Evolutionary conservation across 2,329 filamentous ascomycete species (phyloP).

Genomic region (Tolypocladium sp.): DNA sequence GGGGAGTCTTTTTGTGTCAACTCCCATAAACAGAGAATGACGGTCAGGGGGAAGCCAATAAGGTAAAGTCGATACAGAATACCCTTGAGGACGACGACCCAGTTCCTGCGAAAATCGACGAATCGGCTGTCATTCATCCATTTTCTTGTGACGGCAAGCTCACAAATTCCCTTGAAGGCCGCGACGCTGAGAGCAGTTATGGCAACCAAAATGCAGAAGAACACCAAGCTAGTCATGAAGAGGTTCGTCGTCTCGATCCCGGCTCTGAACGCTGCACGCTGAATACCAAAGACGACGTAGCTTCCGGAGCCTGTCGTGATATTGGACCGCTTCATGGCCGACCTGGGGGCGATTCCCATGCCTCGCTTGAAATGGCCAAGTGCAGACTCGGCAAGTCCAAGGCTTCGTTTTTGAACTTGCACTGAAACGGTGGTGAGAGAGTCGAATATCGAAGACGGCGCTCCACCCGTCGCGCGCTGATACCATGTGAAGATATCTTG

Average conservation of each 20-base stretch:
- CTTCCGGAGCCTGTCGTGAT: constrained; percentile 44
- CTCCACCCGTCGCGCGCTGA: constrained; percentile 84
- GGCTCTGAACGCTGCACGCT: constrained; percentile 68
- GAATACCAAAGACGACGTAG: constrained; percentile 68
- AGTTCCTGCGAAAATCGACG: constrained; percentile 86
- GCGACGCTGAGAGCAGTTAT: constrained; percentile 64
- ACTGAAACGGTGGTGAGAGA: constrained; percentile 68
- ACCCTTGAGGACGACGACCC: constrained; percentile 86
- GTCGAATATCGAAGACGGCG: constrained; percentile 68
- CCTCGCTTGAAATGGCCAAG: constrained; percentile 45
- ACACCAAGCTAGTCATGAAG: constrained; percentile 83
- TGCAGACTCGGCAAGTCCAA: constrained; percentile 24
- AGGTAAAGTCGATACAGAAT: constrained; percentile 86
- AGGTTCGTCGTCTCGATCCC: constrained; percentile 86
- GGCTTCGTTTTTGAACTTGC: constrained; percentile 61
- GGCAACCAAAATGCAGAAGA: constrained; percentile 78
- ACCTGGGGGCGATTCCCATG: constrained; percentile 38
- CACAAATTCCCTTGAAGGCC: constrained; percentile 72
- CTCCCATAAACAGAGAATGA: constrained; percentile 87
- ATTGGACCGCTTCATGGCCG: constrained; percentile 41
- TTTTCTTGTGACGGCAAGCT: constrained; percentile 62
- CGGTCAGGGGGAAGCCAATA: constrained; percentile 87
- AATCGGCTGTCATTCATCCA: constrained; percentile 82
- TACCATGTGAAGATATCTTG: constrained; percentile 92
- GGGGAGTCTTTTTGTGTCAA: constrained; percentile 78